These are phyloP conservation scores for Hymenoscyphus fructigenus DNA, from an alignment of 2,329 filamentous ascomycete species.

Conservation along the genomic window DNA sequence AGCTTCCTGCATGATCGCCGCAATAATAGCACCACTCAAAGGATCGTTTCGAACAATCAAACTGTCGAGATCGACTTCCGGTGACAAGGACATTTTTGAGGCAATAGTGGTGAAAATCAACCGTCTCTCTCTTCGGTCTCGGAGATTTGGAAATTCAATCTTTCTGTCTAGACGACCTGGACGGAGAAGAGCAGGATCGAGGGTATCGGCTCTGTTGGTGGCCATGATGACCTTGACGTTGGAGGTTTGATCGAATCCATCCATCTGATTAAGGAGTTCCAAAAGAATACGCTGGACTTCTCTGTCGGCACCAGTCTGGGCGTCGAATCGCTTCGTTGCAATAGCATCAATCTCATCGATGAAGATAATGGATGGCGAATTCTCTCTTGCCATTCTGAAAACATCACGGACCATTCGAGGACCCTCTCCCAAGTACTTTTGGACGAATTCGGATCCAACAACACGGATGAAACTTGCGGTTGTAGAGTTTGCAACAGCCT, in stretches of 20 bases:
- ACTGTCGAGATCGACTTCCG: conserved; percentile 94
- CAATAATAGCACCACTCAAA: conserved; percentile 90
- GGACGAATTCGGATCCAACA: conserved; percentile 96
- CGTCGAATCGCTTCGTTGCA: conserved; percentile 98
- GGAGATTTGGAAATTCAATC: conserved; percentile 96
- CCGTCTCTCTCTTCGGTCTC: conserved; percentile 89
- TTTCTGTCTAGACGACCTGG: conserved; percentile 95
- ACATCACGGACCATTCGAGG: conserved; percentile 99
- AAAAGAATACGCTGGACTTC: conserved; percentile 98
- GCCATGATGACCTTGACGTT: conserved; percentile 99
- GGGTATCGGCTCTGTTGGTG: conserved; percentile 94
- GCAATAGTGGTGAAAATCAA: conserved; percentile 98
- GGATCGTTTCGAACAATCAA: conserved; percentile 97
- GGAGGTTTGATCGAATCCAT: conserved; percentile 97
- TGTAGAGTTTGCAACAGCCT: conserved; percentile 97
- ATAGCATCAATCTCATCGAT: conserved; percentile 99
- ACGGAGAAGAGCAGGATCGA: conserved; percentile 91
- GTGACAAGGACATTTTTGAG: conserved; percentile 92
- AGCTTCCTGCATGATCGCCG: conserved; percentile 98
- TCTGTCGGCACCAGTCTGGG: conserved; percentile 94
- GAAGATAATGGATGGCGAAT: conserved; percentile 98
- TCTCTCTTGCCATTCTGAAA: conserved; percentile 98
- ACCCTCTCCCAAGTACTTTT: conserved; percentile 97
- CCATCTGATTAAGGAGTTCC: conserved; percentile 98
- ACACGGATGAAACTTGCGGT: conserved; percentile 98